These are phyloP conservation scores for Paecilomyces sp. DNA, from an alignment of 2,329 filamentous ascomycete species.

Conservation along the genomic window DNA sequence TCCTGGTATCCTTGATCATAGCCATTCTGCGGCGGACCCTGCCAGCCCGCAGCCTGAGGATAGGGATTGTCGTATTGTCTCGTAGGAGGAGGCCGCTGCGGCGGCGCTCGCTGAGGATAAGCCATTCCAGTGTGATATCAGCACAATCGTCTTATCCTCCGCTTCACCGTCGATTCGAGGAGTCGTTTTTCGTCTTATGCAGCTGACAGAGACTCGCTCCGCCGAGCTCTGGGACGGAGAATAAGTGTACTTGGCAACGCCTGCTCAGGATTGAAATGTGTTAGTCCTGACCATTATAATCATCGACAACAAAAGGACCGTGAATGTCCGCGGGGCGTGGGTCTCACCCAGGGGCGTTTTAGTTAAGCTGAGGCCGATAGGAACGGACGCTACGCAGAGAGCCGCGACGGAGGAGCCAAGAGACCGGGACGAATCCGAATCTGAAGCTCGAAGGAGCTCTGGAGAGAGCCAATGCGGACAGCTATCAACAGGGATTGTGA, in stretches of 20 bases:
- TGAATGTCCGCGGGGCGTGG: not conserved
- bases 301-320: not conserved
- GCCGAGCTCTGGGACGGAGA: not conserved
- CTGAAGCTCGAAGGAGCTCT: not conserved
- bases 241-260: not conserved
- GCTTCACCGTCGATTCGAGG: not conserved
- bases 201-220: not conserved
- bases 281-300: not conserved
- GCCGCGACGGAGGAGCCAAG: not conserved
- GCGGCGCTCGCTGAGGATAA: slow-evolving; percentile 24
- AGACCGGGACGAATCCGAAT: not conserved
- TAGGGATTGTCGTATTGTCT: slow-evolving; percentile 21
- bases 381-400: not conserved
- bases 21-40: slow-evolving; percentile 18
- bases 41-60: slow-evolving; percentile 15
- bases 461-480: not conserved
- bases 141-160: not conserved
- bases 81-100: slow-evolving; percentile 24
- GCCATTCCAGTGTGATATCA: slow-evolving; percentile 21
- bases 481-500: not conserved
- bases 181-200: not conserved
- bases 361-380: not conserved
- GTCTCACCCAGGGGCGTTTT: not conserved
- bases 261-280: not conserved
- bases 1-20: slow-evolving; percentile 18